Evolutionary conservation across 208 protist genomes (phyloP), one percentile per base, ranked within the genome.

Genomic region (Naegleria lovaniensis): DNA sequence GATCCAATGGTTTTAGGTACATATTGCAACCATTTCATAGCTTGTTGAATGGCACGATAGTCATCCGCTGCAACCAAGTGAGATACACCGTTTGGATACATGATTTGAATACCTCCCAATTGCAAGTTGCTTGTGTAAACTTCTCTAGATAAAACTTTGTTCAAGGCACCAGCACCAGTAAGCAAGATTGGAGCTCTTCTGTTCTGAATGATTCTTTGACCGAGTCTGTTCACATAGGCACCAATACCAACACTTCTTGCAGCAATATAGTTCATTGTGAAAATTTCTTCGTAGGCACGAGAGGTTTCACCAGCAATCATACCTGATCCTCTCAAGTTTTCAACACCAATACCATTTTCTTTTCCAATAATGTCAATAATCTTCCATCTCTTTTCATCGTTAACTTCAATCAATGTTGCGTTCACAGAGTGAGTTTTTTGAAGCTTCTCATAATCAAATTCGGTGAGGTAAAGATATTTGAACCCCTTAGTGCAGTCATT

Each of bases 181-280:
- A 99, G 93, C 86, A 99, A 97, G 41, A 99, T 96, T 9, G 97
- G 97, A 0, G 95, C 93, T 90, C 95, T 94, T 89, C 94, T 93
- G 67, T 97, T 98, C 93, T 99, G 98, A 92, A 99, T 98, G 40
- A 98, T 95, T 89, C 98, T 95, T 90, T 98, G 97, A 51, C 98
- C 98, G 11, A 99, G 95, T 48, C 98, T 96, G 84, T 98, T 98
- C 11, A 99, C 93, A 92, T 99, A 99, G 3, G 98, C 98, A 29
- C 98, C 98, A 92, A 99, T 99, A 90, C 98, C 98, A 43, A 99
- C 98, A 43, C 97, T 98, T 76, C 98, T 95, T 86, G 97, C 98
- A 0, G 97, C 96, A 40, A 99, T 98, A 88, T 99, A 93, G 48
- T 97, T 98, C 76, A 99, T 97, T 2, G 98, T 99, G 76, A 99